phyloP scores from a whole-genome alignment of 2,329 filamentous ascomycete species.

The Microcyclospora pomicola region DNA sequence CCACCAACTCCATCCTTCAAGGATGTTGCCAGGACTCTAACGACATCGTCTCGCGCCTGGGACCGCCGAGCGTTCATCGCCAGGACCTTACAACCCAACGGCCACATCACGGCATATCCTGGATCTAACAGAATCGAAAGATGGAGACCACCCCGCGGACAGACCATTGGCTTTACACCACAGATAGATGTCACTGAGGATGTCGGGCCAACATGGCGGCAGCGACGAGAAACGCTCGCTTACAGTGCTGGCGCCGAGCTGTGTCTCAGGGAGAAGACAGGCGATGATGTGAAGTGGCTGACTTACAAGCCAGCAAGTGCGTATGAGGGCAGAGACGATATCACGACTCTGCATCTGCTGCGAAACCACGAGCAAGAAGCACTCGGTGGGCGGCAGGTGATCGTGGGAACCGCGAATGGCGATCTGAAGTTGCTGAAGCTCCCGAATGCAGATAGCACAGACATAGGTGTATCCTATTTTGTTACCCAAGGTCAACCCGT shows the following conservation, averaged over 20 bases:
- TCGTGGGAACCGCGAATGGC: slow-evolving; percentile 44
- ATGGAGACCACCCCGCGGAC: slow-evolving; percentile 31
- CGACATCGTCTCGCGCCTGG: slow-evolving; percentile 43
- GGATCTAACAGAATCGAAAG: slow-evolving; percentile 14
- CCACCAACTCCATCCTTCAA: slow-evolving; percentile 30
- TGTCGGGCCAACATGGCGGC: slow-evolving; percentile 26
- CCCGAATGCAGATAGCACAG: slow-evolving; percentile 9
- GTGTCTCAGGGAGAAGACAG: slow-evolving; percentile 33
- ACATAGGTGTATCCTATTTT: slow-evolving; percentile 26
- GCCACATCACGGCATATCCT: slow-evolving; percentile 22
- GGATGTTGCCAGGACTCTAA: slow-evolving; percentile 40
- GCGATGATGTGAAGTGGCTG: slow-evolving; percentile 29
- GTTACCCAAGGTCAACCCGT: slow-evolving; percentile 32
- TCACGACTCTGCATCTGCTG: slow-evolving; percentile 43
- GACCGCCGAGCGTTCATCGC: slow-evolving; percentile 43
- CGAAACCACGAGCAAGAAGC: slow-evolving; percentile 20
- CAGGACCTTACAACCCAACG: slow-evolving; percentile 35
- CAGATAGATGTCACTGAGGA: slow-evolving; percentile 19
- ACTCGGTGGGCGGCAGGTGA: slow-evolving; percentile 31
- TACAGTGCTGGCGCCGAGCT: slow-evolving; percentile 49
- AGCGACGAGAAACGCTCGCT: slow-evolving; percentile 42
- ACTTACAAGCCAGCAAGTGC: slow-evolving; percentile 39
- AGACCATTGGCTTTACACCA: slow-evolving; percentile 47
- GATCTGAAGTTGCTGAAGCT: slow-evolving; percentile 30
- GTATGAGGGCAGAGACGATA: slow-evolving; percentile 43